Base-by-base conservation (phyloP, 768 basidiomycete genomes). In the Russula sp. region DNA sequence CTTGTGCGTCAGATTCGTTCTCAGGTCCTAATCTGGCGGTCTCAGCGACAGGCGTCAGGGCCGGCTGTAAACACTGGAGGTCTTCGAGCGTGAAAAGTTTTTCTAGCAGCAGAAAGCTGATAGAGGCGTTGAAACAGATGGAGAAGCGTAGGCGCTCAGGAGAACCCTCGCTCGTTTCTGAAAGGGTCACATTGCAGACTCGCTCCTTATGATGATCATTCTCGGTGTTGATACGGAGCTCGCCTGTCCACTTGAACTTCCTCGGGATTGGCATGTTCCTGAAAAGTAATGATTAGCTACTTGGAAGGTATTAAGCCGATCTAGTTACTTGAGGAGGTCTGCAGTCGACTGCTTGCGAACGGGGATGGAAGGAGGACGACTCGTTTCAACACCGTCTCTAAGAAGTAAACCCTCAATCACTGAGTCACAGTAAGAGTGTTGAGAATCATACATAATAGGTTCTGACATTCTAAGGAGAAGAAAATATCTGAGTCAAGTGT, bases 221-320 rank as follows among this genome's bases (percentile, higher is more conserved):
- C 20, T 71, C 71, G 2, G 72, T 72, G 31, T 75, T 75, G 22
- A 81, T 75, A 58, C 78, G 77, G 34, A 88, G 74, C 22, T 80
- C 74, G 27, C 86, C 87, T 42, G 77, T 74, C 88, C 88, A 89
- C 65, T 77, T 83, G 82, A 82, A 89, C 57, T 81, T 81, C 69
- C 83, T 84, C 22, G 76, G 76, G 45, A 84, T 65, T 14, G 63
- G 8, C 9, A 35, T 59, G 32, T 47, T 81, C 65, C 86, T 87
- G 59, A 1, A 47, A 55, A 44, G 27, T 45, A 6, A 44, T 71
- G 2, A 71, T 58, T 14, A 51, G 52, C 14, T 35, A 11, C 27
- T 22, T 42, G 6, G 32, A 45, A 47, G 18, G 39, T 10, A 53
- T 18, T 31, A 20, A 14, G 16, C 16, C 22, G 63, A 34, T n/a